phyloP scores from a whole-genome alignment of 306 rosid genomes.

The Acacia melanoxylon region DNA sequence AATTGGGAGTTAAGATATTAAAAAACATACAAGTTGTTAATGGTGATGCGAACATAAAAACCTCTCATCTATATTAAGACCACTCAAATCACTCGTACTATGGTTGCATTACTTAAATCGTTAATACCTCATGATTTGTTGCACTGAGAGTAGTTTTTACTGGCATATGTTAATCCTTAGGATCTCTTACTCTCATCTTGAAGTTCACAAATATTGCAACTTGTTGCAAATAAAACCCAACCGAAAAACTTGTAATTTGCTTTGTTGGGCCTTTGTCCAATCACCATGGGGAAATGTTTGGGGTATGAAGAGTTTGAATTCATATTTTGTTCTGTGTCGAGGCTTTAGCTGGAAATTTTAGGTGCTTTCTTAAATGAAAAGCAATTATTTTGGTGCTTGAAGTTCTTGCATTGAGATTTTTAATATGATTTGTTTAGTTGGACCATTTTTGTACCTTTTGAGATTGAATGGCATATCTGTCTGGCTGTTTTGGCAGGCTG shows the following conservation, averaged over 20 bases:
- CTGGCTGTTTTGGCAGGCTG: constrained; percentile 57
- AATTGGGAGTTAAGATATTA: background rate
- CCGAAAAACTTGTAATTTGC: background rate
- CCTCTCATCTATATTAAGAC: background rate
- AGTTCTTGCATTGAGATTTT: background rate
- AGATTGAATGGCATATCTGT: background rate
- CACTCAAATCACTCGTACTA: background rate
- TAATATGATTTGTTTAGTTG: background rate
- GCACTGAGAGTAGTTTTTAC: background rate
- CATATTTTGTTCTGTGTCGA: background rate
- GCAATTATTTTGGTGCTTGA: background rate
- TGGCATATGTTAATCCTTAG: background rate
- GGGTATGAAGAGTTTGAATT: background rate
- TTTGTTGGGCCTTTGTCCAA: background rate
- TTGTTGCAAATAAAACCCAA: background rate
- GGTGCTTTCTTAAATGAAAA: background rate
- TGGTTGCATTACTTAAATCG: background rate
- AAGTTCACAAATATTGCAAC: background rate
- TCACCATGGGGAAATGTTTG: background rate
- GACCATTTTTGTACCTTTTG: background rate
- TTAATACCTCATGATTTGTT: background rate
- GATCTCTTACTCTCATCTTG: background rate
- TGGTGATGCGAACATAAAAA: background rate
- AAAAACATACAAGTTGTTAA: background rate
- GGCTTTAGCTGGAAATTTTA: background rate